Evolutionary conservation across 805 yeast genomes (phyloP).

Genomic region (Blastobotrys mokoenaii): DNA sequence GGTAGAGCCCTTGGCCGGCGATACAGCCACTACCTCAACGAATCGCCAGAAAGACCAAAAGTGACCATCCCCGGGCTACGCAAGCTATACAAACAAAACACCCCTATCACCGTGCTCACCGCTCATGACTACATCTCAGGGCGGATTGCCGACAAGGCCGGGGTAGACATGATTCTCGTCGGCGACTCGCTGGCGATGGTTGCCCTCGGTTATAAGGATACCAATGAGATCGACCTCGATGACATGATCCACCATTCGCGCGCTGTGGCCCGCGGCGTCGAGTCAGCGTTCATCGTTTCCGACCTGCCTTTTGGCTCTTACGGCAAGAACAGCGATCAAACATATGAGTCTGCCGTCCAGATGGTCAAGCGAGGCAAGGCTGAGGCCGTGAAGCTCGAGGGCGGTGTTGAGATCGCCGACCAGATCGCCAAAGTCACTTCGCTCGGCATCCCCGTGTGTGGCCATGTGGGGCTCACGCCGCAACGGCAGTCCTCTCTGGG

Average conservation of each 20-base stretch:
- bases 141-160: constrained; percentile 54
- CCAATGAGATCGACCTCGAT: constrained; percentile 68
- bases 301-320: constrained; percentile 88
- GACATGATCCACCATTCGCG: constrained; percentile 67
- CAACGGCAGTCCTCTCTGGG: constrained; percentile 72
- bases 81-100: constrained; percentile 25
- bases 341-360: constrained; percentile 47
- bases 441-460: constrained; percentile 82
- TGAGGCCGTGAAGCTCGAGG: constrained; percentile 81
- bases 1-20: neutral
- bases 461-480: constrained; percentile 90
- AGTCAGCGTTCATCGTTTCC: constrained; percentile 59
- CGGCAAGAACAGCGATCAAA: constrained; percentile 56
- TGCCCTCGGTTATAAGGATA: constrained; percentile 59
- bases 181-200: constrained; percentile 96
- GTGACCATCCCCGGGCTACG: constrained; percentile 36
- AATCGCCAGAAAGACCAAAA: constrained; percentile 19
- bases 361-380: constrained; percentile 46
- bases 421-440: constrained; percentile 49
- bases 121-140: constrained; percentile 85
- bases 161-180: constrained; percentile 62
- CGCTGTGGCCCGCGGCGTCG: constrained; percentile 68
- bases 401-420: constrained; percentile 50
- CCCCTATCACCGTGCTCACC: constrained; percentile 56
- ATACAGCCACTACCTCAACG: constrained; percentile 15